Evolutionary conservation across 2,329 filamentous ascomycete species (phyloP), one percentile per base, ranked within the genome.

Genomic region (Colletotrichum brevisporum): DNA sequence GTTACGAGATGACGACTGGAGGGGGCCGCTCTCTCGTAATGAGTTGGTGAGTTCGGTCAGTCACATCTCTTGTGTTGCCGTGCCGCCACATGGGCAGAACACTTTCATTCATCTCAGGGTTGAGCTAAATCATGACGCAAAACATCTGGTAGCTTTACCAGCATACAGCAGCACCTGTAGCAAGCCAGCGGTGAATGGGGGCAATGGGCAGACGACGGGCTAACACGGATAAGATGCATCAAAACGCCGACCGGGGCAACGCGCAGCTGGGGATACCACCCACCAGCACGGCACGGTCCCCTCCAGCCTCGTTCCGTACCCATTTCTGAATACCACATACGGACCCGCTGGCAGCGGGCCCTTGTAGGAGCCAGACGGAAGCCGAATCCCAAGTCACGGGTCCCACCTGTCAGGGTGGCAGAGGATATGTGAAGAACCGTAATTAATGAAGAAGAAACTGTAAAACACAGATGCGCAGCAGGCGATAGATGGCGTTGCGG

Each of bases 401-500:
- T 51, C 55, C 65, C 57, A 58, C 51, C 26, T 56, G 55, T 39
- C 66, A 52, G 50, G 31, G 60, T 55, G 50, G 47, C 36, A 52
- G 39, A 55, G 51, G 18, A 47, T 18, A 43, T 16, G 24, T 51
- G 56, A 67, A 57, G 51, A 69, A 69, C 50, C 67, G 62, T 66
- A 53, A 56, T 66, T 47, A 24, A 66, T 52, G 54, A 66, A 66
- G 45, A 60, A 65, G 51, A 69, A 67, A 69, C 55, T 69, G 26
- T 66, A 47, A 56, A 65, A 56, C 66, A 66, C 6, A 36, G 31
- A 36, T 45, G 21, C 43, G 5, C 45, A 16, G 47, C 47, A 16
- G 41, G 27, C 56, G 31, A 43, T 54, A 15, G 27, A 43, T 59
- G 10, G 27, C 24, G 18, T 52, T 47, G 36, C n/a, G 39, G 26